Percentiles rank a stretch among this genome's conserved stretches.
phyloP scores from a whole-genome alignment of 2,329 filamentous ascomycete species.

The Mycogone perniciosa region DNA sequence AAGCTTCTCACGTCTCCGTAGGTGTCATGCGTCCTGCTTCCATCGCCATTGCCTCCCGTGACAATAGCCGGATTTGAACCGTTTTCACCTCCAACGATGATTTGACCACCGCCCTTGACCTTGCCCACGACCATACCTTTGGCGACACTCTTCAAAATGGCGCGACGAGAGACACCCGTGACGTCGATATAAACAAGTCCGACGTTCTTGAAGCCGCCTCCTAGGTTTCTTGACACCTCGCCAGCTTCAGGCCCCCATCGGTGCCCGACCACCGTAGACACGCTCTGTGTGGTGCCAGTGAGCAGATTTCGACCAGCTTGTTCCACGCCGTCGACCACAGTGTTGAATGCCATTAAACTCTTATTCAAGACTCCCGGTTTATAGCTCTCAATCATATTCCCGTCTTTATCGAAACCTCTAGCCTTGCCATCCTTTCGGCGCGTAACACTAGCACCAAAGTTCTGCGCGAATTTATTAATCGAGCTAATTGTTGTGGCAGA shows the following conservation, averaged over 20 bases:
- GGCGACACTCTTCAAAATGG: constrained; percentile 88
- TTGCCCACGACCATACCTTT: constrained; percentile 92
- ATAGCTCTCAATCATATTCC: constrained; percentile 57
- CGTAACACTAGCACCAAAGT: constrained; percentile 68
- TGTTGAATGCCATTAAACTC: constrained; percentile 92
- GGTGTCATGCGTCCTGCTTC: constrained; percentile 17
- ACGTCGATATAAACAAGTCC: constrained; percentile 97
- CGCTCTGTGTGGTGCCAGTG: constrained; percentile 66
- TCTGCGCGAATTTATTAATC: constrained; percentile 79
- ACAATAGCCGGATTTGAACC: constrained; percentile 17
- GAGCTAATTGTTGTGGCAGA: constrained; percentile 83
- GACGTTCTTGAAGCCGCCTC: constrained; percentile 89
- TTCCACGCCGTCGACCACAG: constrained; percentile 87
- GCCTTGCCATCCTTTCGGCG: constrained; percentile 45
- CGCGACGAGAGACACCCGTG: constrained; percentile 80
- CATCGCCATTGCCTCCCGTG: constrained; percentile 19
- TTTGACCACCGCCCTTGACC: constrained; percentile 65
- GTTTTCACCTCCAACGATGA: constrained; percentile 65
- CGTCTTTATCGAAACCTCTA: constrained; percentile 63
- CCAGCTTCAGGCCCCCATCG: constrained; percentile 84
- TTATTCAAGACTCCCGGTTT: constrained; percentile 94
- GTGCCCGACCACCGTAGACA: constrained; percentile 81
- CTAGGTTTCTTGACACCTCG: constrained; percentile 65
- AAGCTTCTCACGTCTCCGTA: constrained; percentile 24
- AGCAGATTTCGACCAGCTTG: constrained; percentile 77